These are phyloP conservation scores for Cercospora citrullina DNA, from an alignment of 2,329 filamentous ascomycete species.

Conservation along the genomic window DNA sequence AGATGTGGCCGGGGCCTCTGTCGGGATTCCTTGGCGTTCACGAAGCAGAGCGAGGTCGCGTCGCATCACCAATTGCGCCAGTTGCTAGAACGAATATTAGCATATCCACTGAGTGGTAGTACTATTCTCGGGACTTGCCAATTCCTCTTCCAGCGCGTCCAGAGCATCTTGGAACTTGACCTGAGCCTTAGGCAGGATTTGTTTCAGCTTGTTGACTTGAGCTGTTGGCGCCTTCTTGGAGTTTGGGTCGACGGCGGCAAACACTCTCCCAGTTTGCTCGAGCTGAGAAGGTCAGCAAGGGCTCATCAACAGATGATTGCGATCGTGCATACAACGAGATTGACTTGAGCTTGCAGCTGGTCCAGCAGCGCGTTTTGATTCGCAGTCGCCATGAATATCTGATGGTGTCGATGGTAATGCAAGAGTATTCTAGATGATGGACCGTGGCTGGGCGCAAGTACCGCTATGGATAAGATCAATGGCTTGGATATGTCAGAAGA, in stretches of 20 bases:
- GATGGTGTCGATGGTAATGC: background rate
- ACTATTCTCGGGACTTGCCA: conserved; percentile 33
- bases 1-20: background rate
- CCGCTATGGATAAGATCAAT: background rate
- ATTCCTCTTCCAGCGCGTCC: conserved; percentile 52
- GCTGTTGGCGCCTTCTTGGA: conserved; percentile 33
- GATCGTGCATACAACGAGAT: conserved; percentile 45
- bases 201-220: conserved; percentile 39
- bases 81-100: conserved; percentile 29
- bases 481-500: background rate
- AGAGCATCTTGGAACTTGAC: conserved; percentile 52
- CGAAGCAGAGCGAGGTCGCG: conserved; percentile 39
- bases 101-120: background rate
- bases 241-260: conserved; percentile 43
- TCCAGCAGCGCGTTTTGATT: conserved; percentile 41
- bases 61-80: conserved; percentile 38
- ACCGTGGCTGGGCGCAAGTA: background rate
- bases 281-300: conserved; percentile 37
- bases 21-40: conserved; percentile 19
- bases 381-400: conserved; percentile 19
- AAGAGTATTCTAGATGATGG: background rate
- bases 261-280: conserved; percentile 47
- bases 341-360: conserved; percentile 50
- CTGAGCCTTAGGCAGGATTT: conserved; percentile 43
- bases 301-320: background rate